Conservation (phyloP, 306 rosid genomes). For the Quercus cerris region DNA sequence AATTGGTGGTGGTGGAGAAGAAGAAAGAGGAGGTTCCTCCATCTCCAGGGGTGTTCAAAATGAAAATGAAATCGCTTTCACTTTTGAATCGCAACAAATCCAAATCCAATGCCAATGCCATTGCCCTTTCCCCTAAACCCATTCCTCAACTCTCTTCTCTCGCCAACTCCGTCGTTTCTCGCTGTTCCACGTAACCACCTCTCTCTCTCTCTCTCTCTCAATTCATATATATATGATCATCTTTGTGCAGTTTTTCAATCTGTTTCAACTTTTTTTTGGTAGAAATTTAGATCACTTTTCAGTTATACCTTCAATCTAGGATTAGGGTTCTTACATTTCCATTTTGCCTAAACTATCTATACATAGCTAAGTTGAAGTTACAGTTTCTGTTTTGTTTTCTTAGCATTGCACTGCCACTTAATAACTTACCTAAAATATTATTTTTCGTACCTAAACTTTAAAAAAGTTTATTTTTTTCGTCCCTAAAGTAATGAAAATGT, state of each 20-base stretch:
- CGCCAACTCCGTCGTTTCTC: conserved; percentile 80
- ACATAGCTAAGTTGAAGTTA: no score
- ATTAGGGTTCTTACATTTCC: background rate
- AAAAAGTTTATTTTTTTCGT: no score
- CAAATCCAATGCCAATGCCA: conserved; percentile 3
- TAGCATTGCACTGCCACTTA: no score
- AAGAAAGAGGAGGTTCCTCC: no score
- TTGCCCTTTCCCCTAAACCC: conserved; percentile 39
- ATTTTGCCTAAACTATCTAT: background rate
- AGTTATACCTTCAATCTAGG: background rate
- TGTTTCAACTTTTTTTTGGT: background rate
- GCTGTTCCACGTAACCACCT: conserved; percentile 59
- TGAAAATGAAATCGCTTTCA: conserved; percentile 5
- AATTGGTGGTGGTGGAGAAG: no score
- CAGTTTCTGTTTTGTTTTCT: no score
- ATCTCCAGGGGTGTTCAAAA: no score
- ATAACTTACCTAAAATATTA: no score
- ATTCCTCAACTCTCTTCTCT: conserved; percentile 79
- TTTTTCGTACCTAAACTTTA: no score
- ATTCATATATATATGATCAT: background rate
- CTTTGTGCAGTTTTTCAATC: background rate
- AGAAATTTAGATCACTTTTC: background rate
- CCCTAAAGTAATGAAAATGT: no score
- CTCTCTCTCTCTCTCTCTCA: background rate
- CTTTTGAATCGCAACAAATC: conserved; percentile 47